Base-by-base conservation (phyloP, 2,329 filamentous ascomycete genomes). In the Alternaria atra region DNA sequence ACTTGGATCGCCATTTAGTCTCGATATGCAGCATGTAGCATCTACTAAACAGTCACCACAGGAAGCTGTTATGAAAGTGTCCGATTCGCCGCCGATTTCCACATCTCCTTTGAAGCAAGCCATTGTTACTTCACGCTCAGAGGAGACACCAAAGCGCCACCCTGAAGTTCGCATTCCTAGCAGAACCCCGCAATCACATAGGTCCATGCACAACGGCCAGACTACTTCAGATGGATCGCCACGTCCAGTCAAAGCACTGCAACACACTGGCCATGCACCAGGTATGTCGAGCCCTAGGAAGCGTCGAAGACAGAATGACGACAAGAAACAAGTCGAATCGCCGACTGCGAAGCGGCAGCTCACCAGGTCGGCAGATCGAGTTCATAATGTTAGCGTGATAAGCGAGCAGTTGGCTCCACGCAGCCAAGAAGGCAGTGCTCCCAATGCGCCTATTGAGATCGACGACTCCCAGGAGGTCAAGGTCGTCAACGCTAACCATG, bases 401-500 rank as follows among this genome's bases (percentile, higher is more conserved):
- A 35, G 20, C n/a, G 50, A 57, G 35, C 52, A 20, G 8, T 34
- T 17, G 3, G 47, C 13, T 29, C 12, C 37, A 47, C 30, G 23
- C 13, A 50, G 37, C 23, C 51, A 52, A 25, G 39, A 64, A 17
- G 73, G 71, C 6, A 70, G 63, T 35, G 67, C 65, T 7, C 42
- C 35, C 6, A 27, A 52, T 5, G 59, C 60, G 44, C 72, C 71
- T 2, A 75, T 76, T 32, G 52, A 63, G 17, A 73, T 75, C 35
- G 61, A 68, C 0, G 73, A 76, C 58, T 74, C 72, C 3, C 74
- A 75, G 35, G 71, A 73, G 44, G 40, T 35, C 25, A 17, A 52
- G 17, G 34, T 20, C 4, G 23, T 50, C 8, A 35, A 15, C 17
- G n/a, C 7, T 4, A 40, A n/a, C 10, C 52, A 51, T 42, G 34